Percentiles rank a stretch among this genome's conserved stretches.
Conservation (phyloP, 139 green algal genomes). For the Chlorella sp. region DNA sequence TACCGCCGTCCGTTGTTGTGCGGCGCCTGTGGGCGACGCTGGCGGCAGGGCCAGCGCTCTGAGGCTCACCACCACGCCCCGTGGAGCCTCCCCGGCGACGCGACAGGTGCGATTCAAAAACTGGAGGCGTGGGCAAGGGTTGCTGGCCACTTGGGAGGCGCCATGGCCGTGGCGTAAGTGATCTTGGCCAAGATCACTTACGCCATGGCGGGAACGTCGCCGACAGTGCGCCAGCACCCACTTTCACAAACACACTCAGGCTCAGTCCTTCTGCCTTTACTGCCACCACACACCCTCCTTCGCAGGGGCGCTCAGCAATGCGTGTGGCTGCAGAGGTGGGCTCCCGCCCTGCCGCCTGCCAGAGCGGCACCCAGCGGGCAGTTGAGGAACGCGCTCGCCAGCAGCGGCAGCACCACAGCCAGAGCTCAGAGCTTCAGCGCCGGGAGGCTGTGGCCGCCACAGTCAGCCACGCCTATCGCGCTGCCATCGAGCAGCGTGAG, state of each 20-base stretch:
- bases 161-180: too few relatives aligned
- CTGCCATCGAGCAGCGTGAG: constrained; percentile 1
- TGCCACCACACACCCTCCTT: too few relatives aligned
- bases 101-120: too few relatives aligned
- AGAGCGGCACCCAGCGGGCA: background rate
- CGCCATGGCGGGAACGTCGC: too few relatives aligned
- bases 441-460: background rate
- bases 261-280: too few relatives aligned
- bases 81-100: too few relatives aligned
- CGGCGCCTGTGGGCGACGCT: background rate
- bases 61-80: too few relatives aligned
- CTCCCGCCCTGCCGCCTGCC: background rate
- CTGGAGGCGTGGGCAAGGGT: too few relatives aligned
- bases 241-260: too few relatives aligned
- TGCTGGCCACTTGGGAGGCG: too few relatives aligned
- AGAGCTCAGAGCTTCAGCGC: background rate
- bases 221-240: too few relatives aligned
- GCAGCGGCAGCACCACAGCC: background rate
- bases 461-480: background rate
- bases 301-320: background rate
- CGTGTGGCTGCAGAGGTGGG: background rate
- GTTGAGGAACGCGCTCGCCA: background rate
- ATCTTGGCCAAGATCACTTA: too few relatives aligned
- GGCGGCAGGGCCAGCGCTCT: background rate
- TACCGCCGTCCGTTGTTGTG: background rate